Conservation (phyloP, 108 stramenopile species). For the Fistulifera pelliculosa region DNA sequence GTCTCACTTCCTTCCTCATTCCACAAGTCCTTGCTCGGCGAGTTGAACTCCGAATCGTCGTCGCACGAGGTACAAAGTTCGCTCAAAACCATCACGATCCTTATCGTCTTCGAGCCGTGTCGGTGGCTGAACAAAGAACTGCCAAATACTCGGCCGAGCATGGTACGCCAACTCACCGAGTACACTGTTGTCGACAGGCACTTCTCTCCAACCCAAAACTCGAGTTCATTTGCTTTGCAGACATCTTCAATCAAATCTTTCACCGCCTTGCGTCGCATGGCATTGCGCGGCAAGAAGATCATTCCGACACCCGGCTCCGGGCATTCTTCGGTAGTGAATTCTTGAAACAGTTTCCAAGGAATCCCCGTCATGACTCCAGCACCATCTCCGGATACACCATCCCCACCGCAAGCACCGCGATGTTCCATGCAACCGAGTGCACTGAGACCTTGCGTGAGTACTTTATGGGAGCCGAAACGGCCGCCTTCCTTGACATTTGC, state of each 20-base stretch:
- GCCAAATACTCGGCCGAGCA: slow-evolving; percentile 80
- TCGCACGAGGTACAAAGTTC: slow-evolving; percentile 83
- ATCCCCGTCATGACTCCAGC: slow-evolving; percentile 94
- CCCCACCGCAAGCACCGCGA: slow-evolving; percentile 81
- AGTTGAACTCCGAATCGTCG: slow-evolving; percentile 75
- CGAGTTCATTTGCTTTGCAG: slow-evolving; percentile 72
- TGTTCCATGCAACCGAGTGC: slow-evolving; percentile 85
- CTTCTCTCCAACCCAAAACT: slow-evolving; percentile 83
- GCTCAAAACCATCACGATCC: slow-evolving; percentile 86
- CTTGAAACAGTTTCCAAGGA: slow-evolving; percentile 84
- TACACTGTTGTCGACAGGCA: slow-evolving; percentile 62
- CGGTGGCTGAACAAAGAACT: slow-evolving; percentile 90
- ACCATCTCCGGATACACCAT: slow-evolving; percentile 85
- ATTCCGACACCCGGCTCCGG: slow-evolving; percentile 85
- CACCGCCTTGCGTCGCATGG: slow-evolving; percentile 46
- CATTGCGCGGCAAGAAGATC: slow-evolving; percentile 86
- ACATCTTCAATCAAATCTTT: slow-evolving; percentile 77
- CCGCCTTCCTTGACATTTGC: slow-evolving; percentile 67
- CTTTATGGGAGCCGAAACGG: slow-evolving; percentile 68
- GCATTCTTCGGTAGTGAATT: slow-evolving; percentile 52
- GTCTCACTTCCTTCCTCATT: slow-evolving; percentile 42
- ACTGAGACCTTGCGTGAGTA: slow-evolving; percentile 60
- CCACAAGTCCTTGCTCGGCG: slow-evolving; percentile 37
- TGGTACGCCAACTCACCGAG: slow-evolving; percentile 64
- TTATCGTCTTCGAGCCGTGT: slow-evolving; percentile 54